phyloP scores from a whole-genome alignment of 305 asterid genomes.

The Fraxinus paxiana region DNA sequence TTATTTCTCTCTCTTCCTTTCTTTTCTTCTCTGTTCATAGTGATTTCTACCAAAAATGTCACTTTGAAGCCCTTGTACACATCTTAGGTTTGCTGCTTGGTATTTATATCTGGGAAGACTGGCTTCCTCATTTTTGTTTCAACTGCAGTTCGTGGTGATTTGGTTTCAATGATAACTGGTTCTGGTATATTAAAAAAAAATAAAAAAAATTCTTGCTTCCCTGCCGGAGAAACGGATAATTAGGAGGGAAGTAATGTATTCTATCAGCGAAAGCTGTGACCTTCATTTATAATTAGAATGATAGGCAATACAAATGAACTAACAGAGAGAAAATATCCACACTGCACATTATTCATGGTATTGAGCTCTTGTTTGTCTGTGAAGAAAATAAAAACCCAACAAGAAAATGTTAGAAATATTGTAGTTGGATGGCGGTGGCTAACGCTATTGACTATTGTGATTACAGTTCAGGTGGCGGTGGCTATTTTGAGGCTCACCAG shows the following conservation, averaged over 20 bases:
- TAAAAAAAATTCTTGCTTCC: neutral
- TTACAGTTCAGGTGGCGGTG: neutral
- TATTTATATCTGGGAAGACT: neutral
- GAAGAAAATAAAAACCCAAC: neutral
- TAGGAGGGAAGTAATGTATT: neutral
- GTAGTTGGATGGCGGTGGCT: neutral
- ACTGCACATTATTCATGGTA: neutral
- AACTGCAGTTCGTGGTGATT: neutral
- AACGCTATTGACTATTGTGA: neutral
- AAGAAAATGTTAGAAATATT: neutral
- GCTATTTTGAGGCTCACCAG: neutral
- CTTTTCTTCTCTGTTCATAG: neutral
- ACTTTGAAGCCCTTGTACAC: neutral
- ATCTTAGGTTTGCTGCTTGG: neutral
- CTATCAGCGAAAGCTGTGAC: neutral
- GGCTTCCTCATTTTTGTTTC: neutral
- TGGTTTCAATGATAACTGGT: neutral
- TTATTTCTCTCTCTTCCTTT: neutral
- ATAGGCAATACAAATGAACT: neutral
- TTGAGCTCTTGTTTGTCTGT: neutral
- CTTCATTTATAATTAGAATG: neutral
- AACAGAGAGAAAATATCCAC: neutral
- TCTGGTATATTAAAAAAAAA: neutral
- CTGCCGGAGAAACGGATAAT: neutral
- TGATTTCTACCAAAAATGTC: neutral